These are phyloP conservation scores for Aspergillus hortae DNA, from an alignment of 2,329 filamentous ascomycete genomes.

Conservation along the genomic window DNA sequence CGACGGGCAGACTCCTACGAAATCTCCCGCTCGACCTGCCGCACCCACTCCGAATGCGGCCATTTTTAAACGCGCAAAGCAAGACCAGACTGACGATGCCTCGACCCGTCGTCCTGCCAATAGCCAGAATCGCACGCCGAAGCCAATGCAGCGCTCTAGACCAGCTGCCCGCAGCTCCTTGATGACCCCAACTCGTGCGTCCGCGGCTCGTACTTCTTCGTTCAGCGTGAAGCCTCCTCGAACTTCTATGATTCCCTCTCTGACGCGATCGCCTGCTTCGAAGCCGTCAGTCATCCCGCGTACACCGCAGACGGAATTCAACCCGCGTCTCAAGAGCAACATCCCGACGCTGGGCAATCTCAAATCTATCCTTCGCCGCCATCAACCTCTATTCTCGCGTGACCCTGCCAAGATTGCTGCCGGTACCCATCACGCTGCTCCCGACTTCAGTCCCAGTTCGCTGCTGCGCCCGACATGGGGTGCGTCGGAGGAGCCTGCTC, in stretches of 20 bases:
- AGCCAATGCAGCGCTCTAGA: conserved; percentile 38
- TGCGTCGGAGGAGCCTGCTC: conserved; percentile 34
- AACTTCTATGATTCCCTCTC: conserved; percentile 53
- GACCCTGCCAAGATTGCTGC: conserved; percentile 58
- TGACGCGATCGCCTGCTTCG: conserved; percentile 50
- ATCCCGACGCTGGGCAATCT: conserved; percentile 53
- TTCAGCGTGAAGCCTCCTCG: conserved; percentile 53
- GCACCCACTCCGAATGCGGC: conserved; percentile 29
- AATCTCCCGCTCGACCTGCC: conserved; percentile 17
- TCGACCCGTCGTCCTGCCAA: conserved; percentile 53
- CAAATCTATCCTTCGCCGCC: conserved; percentile 61
- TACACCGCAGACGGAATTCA: conserved; percentile 47
- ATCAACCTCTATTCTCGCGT: conserved; percentile 57
- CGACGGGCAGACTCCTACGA: conserved; percentile 41
- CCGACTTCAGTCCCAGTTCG: conserved; percentile 48
- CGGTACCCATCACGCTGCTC: conserved; percentile 51
- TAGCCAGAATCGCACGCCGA: conserved; percentile 21
- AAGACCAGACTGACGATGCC: conserved; percentile 64
- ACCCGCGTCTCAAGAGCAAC: conserved; percentile 39
- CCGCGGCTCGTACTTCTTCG: conserved; percentile 56
- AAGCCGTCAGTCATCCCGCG: conserved; percentile 47
- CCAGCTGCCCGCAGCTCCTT: conserved; percentile 52
- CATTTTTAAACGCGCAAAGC: conserved; percentile 68
- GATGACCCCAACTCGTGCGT: conserved; percentile 76
- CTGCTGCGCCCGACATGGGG: conserved; percentile 37